These are phyloP conservation scores for Saturnispora hagleri DNA, from an alignment of 805 yeast species.

Conservation along the genomic window DNA sequence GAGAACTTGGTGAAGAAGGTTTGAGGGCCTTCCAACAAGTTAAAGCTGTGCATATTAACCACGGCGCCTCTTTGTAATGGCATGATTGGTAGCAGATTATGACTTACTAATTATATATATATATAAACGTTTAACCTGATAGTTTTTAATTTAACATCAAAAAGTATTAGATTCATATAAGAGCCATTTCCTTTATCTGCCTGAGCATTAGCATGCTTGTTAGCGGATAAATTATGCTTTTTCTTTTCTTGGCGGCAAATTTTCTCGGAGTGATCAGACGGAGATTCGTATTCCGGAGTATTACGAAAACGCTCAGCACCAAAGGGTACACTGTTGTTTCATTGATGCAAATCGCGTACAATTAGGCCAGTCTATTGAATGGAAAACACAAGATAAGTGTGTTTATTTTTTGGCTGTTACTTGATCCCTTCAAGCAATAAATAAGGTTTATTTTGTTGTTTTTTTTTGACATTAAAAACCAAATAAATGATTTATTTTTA, in stretches of 20 bases:
- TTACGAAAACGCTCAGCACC: not conserved
- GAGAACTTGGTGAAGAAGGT: slow-evolving; percentile 88
- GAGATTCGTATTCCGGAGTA: not conserved
- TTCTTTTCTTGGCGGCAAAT: not conserved
- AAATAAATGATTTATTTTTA: too few relatives aligned
- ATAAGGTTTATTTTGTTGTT: not conserved
- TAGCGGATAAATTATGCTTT: not conserved
- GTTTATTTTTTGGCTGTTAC: too few relatives aligned
- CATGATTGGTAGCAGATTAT: not conserved
- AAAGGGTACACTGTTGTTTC: not conserved
- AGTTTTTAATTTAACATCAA: too few relatives aligned
- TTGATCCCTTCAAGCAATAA: too few relatives aligned
- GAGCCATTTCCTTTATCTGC: too few relatives aligned
- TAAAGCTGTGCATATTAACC: slow-evolving; percentile 65
- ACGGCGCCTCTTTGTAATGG: slow-evolving; percentile 22
- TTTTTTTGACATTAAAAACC: not conserved
- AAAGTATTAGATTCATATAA: too few relatives aligned
- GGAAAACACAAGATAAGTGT: too few relatives aligned
- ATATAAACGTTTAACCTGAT: not conserved
- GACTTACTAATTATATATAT: not conserved
- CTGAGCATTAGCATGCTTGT: not conserved
- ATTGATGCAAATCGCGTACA: not conserved
- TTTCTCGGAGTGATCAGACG: not conserved
- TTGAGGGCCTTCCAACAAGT: slow-evolving; percentile 75
- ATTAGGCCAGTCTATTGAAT: too few relatives aligned